These are phyloP conservation scores for Malassezia sympodialis DNA, from an alignment of 1,284 basidiomycete genomes.

Conservation along the genomic window DNA sequence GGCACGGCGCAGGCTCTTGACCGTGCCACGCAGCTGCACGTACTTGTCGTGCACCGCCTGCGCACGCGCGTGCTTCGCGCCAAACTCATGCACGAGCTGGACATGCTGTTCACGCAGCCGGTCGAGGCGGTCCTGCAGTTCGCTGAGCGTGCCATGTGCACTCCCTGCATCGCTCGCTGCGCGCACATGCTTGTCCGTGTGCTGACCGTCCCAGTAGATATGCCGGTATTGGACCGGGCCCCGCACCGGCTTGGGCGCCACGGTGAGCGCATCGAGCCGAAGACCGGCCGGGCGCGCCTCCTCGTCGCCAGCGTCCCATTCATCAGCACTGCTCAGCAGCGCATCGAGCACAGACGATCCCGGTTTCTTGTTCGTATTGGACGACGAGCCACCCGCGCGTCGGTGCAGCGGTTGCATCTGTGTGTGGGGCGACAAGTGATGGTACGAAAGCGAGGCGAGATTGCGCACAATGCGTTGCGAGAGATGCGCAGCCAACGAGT, in stretches of 20 bases:
- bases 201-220: conserved; percentile 14
- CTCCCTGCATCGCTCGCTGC: neutral
- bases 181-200: conserved; percentile 15
- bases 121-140: neutral
- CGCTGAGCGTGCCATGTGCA: neutral
- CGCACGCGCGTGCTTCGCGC: neutral
- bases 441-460: conserved; percentile 33
- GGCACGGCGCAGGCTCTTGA: conserved; percentile 7
- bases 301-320: neutral
- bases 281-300: neutral
- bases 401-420: conserved; percentile 27
- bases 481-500: conserved; percentile 6
- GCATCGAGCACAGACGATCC: conserved; percentile 1
- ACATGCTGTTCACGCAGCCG: neutral
- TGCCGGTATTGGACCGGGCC: conserved; percentile 11
- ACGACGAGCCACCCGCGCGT: conserved; percentile 7
- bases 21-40: conserved; percentile 7
- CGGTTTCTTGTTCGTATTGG: neutral
- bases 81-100: neutral
- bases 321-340: neutral
- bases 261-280: conserved; percentile 1
- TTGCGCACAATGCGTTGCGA: conserved; percentile 26
- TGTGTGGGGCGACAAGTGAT: conserved; percentile 41
- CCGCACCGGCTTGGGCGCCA: conserved; percentile 13
- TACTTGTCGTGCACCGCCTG: neutral